phyloP scores from a whole-genome alignment of 257 asterid species.

The Verbena officinalis region DNA sequence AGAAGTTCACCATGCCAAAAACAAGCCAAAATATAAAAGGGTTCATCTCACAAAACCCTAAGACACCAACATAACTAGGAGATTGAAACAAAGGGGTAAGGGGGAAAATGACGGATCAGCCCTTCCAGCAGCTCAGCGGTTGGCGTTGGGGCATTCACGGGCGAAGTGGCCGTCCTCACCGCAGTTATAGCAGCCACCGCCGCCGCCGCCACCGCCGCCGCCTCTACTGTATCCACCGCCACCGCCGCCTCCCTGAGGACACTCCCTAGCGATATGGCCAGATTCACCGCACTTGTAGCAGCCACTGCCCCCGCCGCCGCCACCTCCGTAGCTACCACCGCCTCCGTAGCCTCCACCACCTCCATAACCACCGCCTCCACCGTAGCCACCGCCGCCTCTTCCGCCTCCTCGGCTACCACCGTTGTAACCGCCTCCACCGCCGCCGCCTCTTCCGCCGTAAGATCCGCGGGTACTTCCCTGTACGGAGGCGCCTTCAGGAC shows the following conservation, averaged over 20 bases:
- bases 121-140: constrained; percentile 26
- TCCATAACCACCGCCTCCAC: constrained; percentile 32
- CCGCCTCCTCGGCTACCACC: constrained; percentile 43
- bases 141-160: constrained; percentile 55
- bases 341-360: constrained; percentile 34
- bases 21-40: neutral
- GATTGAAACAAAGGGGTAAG: neutral
- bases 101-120: neutral
- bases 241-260: constrained; percentile 39
- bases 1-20: neutral
- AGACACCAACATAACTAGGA: constrained; percentile 11
- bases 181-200: constrained; percentile 49
- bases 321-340: constrained; percentile 17
- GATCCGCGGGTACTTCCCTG: constrained; percentile 37
- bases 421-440: constrained; percentile 35
- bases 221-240: constrained; percentile 33
- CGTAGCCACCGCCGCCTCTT: constrained; percentile 24
- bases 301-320: constrained; percentile 25
- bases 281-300: constrained; percentile 42
- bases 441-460: constrained; percentile 38
- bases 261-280: constrained; percentile 47
- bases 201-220: constrained; percentile 44
- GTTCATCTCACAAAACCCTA: neutral
- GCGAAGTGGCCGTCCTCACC: constrained; percentile 65
- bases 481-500: constrained; percentile 37